These are phyloP conservation scores for Harrya chromipes DNA, from an alignment of 768 basidiomycete species.

Conservation along the genomic window DNA sequence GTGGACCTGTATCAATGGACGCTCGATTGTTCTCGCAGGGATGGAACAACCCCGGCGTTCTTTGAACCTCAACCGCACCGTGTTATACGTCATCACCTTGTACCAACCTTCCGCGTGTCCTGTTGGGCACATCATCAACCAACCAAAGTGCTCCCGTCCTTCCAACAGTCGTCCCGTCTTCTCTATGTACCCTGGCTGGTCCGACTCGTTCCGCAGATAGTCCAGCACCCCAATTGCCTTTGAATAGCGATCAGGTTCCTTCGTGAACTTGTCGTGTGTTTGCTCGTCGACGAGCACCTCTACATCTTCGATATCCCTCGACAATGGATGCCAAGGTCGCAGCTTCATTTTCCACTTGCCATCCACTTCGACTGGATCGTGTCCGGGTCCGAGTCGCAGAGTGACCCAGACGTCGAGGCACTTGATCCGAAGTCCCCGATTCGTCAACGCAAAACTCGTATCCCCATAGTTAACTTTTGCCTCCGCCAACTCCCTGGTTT, in stretches of 20 bases:
- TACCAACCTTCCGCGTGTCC: not conserved
- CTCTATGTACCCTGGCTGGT: not conserved
- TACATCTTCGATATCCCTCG: not conserved
- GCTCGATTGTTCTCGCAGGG: not conserved
- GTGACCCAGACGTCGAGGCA: constrained; percentile 1
- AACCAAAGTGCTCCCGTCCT: not conserved
- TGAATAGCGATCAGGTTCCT: not conserved
- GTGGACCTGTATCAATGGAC: not conserved
- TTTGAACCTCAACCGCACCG: not conserved
- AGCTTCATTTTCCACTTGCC: not conserved
- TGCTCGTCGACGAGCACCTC: not conserved
- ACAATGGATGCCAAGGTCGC: constrained; percentile 1
- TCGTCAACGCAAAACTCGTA: not conserved
- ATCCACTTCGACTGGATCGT: not conserved
- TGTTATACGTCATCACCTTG: not conserved
- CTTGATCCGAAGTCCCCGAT: not conserved
- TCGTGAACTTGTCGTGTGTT: not conserved
- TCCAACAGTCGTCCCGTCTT: not conserved
- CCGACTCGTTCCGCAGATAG: not conserved
- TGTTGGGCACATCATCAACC: constrained; percentile 1
- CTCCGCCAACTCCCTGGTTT: not conserved
- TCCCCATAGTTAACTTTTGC: not conserved
- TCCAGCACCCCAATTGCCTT: not conserved
- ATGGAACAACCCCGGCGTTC: not conserved
- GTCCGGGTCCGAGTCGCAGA: not conserved